Conservation (phyloP, 176 grass and related monocot species). For the Dendrocalamus sinicus region DNA sequence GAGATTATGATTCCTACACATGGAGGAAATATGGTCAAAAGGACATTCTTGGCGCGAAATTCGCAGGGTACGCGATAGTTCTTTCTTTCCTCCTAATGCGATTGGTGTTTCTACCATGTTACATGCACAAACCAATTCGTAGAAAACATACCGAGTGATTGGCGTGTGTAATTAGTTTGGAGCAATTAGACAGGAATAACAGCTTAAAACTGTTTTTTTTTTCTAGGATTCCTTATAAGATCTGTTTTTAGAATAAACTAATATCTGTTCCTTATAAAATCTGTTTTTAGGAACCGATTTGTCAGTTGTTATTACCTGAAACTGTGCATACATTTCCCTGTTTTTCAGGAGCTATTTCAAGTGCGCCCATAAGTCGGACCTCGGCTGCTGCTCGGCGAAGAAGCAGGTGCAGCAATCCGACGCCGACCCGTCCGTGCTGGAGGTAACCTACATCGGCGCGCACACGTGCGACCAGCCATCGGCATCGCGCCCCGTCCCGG, state of each 20-base stretch:
- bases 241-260: not conserved
- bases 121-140: not conserved
- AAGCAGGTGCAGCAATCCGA: conserved; percentile 31
- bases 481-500: not conserved
- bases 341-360: conserved; percentile 28
- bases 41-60: conserved; percentile 68
- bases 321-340: not conserved
- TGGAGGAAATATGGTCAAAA: conserved; percentile 89
- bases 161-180: not conserved
- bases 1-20: not conserved
- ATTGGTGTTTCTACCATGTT: not conserved
- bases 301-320: not conserved
- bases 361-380: not conserved
- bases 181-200: not conserved
- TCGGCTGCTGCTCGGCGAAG: conserved; percentile 19
- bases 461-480: not conserved
- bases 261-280: not conserved
- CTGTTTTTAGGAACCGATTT: not conserved
- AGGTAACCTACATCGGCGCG: conserved; percentile 17
- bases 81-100: not conserved
- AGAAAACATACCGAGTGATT: not conserved
- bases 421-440: not conserved
- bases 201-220: not conserved
- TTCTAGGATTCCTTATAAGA: not conserved
- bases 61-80: not conserved